Percentiles rank a stretch among this genome's conserved stretches.
Evolutionary conservation across 2,329 filamentous ascomycete species (phyloP).

Genomic region (Calonectria pteridis): DNA sequence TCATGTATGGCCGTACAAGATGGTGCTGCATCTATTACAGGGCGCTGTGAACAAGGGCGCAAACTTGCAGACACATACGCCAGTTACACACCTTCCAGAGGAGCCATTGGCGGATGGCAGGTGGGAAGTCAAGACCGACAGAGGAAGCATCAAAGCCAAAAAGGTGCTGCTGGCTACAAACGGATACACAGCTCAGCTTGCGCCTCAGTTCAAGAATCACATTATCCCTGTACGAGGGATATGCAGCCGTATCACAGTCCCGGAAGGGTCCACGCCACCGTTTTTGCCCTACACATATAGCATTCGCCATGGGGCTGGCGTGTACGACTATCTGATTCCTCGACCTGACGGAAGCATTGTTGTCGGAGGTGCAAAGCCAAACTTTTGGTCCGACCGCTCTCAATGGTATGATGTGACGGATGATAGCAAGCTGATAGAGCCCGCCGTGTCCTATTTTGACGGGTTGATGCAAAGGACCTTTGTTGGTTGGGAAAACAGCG

Average conservation of each 20-base stretch:
- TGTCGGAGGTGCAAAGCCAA: constrained; percentile 10
- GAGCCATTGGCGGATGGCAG: constrained; percentile 17
- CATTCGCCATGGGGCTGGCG: not conserved
- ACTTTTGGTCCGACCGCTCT: not conserved
- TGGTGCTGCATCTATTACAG: constrained; percentile 39
- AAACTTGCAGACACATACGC: constrained; percentile 44
- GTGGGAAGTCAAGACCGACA: not conserved
- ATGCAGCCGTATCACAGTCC: constrained; percentile 43
- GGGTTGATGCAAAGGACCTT: constrained; percentile 8
- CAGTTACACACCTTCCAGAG: constrained; percentile 34
- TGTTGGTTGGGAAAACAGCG: constrained; percentile 11
- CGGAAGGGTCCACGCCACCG: not conserved
- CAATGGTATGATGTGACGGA: not conserved
- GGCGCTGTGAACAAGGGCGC: constrained; percentile 36
- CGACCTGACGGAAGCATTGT: constrained; percentile 9
- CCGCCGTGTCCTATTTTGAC: not conserved
- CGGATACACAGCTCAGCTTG: not conserved
- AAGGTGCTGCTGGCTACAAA: constrained; percentile 6
- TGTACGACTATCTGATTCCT: constrained; percentile 14
- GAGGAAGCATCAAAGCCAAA: not conserved
- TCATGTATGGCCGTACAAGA: constrained; percentile 46
- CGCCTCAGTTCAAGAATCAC: not conserved
- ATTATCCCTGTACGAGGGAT: constrained; percentile 3
- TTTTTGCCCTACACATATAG: not conserved
- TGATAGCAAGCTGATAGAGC: not conserved